Evolutionary conservation across 2,329 filamentous ascomycete species (phyloP).

Genomic region (Botrytis byssoidea): DNA sequence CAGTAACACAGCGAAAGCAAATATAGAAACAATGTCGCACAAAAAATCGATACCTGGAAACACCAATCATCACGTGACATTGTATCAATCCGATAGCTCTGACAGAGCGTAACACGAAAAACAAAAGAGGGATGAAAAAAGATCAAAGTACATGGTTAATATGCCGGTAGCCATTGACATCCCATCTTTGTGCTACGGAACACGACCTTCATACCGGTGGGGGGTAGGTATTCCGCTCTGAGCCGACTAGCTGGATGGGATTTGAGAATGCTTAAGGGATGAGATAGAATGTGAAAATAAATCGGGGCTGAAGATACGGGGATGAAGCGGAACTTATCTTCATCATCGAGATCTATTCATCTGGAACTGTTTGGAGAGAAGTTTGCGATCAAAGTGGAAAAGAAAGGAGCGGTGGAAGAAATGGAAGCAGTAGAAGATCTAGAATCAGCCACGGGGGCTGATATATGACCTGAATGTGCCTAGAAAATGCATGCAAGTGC

Average conservation of each 20-base stretch:
- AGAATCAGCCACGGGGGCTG: conserved; percentile 2
- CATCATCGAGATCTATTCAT: background rate
- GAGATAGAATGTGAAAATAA: background rate
- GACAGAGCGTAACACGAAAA: background rate
- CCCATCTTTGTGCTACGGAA: background rate
- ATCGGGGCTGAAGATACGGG: background rate
- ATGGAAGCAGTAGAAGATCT: background rate
- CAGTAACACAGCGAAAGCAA: background rate
- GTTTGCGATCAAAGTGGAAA: background rate
- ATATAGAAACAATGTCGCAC: background rate
- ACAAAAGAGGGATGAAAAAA: background rate
- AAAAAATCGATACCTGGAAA: background rate
- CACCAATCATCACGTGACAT: background rate
- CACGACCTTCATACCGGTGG: background rate
- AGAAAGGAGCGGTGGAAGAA: background rate
- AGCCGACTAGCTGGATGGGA: background rate
- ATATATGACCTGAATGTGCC: background rate
- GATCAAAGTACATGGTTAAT: background rate
- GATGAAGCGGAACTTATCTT: background rate
- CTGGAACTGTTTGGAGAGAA: background rate
- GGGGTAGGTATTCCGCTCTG: background rate
- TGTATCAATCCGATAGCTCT: background rate
- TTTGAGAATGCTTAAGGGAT: background rate
- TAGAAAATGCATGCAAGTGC: background rate
- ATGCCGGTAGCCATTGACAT: conserved; percentile 6